Base-by-base conservation (phyloP, 306 rosid species). In the Cucurbita ficifolia region DNA sequence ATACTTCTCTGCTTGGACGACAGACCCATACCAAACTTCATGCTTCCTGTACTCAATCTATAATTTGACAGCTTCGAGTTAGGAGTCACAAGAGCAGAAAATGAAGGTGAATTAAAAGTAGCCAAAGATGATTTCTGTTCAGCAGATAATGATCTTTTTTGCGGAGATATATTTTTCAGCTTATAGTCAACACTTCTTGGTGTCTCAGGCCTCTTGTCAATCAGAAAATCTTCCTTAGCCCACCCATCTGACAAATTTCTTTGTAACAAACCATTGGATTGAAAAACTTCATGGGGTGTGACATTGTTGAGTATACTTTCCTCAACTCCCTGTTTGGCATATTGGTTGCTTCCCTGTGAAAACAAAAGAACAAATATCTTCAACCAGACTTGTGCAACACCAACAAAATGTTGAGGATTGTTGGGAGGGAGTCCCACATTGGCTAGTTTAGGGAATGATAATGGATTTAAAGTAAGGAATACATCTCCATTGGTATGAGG, bases 1-100 rank as follows among this genome's bases (percentile, higher is more conserved):
- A 79, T 76, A 83, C 83, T 88, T 84, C 77, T 83, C 52, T 73
- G 82, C 69, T 77, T 62, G 46, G 93, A 86, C 19, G 80, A 81
- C 79, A 77, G 29, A 43, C 75, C 51, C 8, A 67, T 81, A 46
- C 61, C 76, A 58, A 65, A 79, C 72, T 73, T 74, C 13, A 73
- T 76, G 62, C 42, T 24, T 29, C 76, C 89, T 42, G 51, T 72
- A 9, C 76, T 77, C 75, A 72, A 61, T 39, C 59, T 21, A 49
- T 72, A 79, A 79, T 63, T 77, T 45, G 74, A 29, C 33, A 55
- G 76, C 75, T 79, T 78, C 2, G 79, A 77, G 79, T 80, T 52
- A 71, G 86, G 86, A 77, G 87, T 88, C 73, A 54, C 53, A 61
- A 76, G 46, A 45, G 79, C 84, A 16, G 72, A 50, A 76, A 54